Percentiles rank a stretch among this genome's conserved stretches.
These are phyloP conservation scores for Coemansia sp. DNA, from an alignment of 192 early-diverging fungal genomes.

Conservation along the genomic window DNA sequence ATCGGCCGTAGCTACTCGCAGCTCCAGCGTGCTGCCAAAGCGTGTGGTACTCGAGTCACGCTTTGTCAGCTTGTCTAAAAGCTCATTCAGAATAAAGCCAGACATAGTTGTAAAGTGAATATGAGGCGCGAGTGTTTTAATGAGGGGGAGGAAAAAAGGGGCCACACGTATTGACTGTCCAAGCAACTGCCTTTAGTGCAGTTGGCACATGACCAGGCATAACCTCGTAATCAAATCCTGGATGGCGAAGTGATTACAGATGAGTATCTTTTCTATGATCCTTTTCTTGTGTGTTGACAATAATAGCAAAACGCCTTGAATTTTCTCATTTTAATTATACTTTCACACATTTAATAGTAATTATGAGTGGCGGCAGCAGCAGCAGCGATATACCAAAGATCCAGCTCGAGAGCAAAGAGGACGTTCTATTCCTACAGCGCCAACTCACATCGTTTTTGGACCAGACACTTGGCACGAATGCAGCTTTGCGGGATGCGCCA, in stretches of 20 bases:
- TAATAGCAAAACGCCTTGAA: not conserved
- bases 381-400: slow-evolving; percentile 50
- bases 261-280: not conserved
- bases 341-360: not conserved
- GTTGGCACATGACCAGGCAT: slow-evolving; percentile 4
- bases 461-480: slow-evolving; percentile 25
- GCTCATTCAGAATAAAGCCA: slow-evolving; percentile 36
- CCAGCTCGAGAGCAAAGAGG: slow-evolving; percentile 55
- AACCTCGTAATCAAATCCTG: not conserved
- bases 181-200: not conserved
- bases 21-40: slow-evolving; percentile 29
- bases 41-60: slow-evolving; percentile 9
- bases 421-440: slow-evolving; percentile 43
- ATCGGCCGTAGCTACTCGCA: slow-evolving; percentile 21
- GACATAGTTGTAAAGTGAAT: slow-evolving; percentile 17
- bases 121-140: not conserved
- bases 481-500: slow-evolving; percentile 32
- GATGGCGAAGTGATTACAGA: not conserved
- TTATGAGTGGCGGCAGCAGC: slow-evolving; percentile 4
- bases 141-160: not conserved
- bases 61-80: slow-evolving; percentile 28
- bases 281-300: not conserved
- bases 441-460: slow-evolving; percentile 36
- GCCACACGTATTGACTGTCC: not conserved
- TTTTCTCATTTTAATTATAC: not conserved